These are phyloP conservation scores for Microbotryum lychnidis-dioicae DNA, from an alignment of 1,284 basidiomycete genomes.

Conservation along the genomic window DNA sequence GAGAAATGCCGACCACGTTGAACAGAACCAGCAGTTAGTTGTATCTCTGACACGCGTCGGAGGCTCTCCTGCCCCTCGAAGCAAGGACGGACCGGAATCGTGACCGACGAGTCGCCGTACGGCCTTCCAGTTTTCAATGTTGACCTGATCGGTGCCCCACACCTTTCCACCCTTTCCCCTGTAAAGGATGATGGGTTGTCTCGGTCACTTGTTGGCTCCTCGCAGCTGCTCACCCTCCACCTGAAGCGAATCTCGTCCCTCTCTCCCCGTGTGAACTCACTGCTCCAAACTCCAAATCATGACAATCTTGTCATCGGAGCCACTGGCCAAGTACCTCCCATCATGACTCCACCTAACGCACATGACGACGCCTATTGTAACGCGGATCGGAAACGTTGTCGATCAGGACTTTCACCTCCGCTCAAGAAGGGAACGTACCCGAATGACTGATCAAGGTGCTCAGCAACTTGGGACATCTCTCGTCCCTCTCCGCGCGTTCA, in stretches of 20 bases:
- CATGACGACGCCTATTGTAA: constrained; percentile 40
- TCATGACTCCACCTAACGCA: constrained; percentile 94
- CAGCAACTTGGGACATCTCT: constrained; percentile 69
- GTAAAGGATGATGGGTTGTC: not conserved
- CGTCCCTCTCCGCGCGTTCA: constrained; percentile 59
- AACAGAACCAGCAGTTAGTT: too few relatives aligned
- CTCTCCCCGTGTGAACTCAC: constrained; percentile 50
- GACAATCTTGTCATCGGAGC: constrained; percentile 89
- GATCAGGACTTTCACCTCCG: too few relatives aligned
- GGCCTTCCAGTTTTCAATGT: constrained; percentile 96
- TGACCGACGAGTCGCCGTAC: constrained; percentile 84
- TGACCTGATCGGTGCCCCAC: constrained; percentile 86
- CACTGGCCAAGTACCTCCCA: constrained; percentile 87
- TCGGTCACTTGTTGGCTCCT: too few relatives aligned
- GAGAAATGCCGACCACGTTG: too few relatives aligned
- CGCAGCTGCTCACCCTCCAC: too few relatives aligned
- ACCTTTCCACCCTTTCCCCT: constrained; percentile 73
- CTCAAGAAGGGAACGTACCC: constrained; percentile 41
- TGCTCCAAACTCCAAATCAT: constrained; percentile 97
- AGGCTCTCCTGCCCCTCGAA: not conserved
- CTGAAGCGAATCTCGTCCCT: too few relatives aligned
- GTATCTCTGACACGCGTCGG: too few relatives aligned
- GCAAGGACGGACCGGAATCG: constrained; percentile 61
- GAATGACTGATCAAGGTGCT: constrained; percentile 90
- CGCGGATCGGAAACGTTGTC: too few relatives aligned